Evolutionary conservation across 1,284 basidiomycete species (phyloP).

Genomic region (Peniophora sp.): DNA sequence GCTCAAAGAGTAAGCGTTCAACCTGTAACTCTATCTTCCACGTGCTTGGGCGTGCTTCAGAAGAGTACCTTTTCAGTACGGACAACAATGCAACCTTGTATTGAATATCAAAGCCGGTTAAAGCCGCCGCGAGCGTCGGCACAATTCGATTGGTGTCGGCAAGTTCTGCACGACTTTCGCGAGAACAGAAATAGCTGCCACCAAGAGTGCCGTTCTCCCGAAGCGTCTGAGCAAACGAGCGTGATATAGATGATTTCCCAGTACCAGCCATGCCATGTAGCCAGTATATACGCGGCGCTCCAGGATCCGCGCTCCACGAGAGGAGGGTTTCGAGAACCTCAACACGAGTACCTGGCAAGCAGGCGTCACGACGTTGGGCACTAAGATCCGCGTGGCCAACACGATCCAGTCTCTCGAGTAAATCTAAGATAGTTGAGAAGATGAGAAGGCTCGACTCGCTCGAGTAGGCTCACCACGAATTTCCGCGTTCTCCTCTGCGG

Average conservation of each 20-base stretch:
- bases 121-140: neutral
- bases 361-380: neutral
- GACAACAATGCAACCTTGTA: neutral
- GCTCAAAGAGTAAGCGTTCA: neutral
- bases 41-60: neutral
- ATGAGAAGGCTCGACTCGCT: too few species aligned
- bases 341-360: constrained; percentile 10
- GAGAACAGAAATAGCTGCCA: constrained; percentile 15
- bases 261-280: constrained; percentile 19
- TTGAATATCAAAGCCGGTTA: neutral
- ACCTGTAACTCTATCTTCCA: neutral
- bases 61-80: neutral
- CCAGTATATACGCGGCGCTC: constrained; percentile 13
- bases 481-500: too few species aligned
- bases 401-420: neutral
- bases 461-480: too few species aligned
- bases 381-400: neutral
- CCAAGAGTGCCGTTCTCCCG: constrained; percentile 7
- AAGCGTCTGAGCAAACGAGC: constrained; percentile 8
- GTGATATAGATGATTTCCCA: constrained; percentile 16
- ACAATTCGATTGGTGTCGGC: neutral
- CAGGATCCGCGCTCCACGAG: constrained; percentile 6
- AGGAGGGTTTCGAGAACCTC: constrained; percentile 8
- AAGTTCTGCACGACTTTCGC: neutral
- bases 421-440: too few species aligned